Evolutionary conservation across 257 asterid genomes (phyloP).

Genomic region (Solanum medicagineum): DNA sequence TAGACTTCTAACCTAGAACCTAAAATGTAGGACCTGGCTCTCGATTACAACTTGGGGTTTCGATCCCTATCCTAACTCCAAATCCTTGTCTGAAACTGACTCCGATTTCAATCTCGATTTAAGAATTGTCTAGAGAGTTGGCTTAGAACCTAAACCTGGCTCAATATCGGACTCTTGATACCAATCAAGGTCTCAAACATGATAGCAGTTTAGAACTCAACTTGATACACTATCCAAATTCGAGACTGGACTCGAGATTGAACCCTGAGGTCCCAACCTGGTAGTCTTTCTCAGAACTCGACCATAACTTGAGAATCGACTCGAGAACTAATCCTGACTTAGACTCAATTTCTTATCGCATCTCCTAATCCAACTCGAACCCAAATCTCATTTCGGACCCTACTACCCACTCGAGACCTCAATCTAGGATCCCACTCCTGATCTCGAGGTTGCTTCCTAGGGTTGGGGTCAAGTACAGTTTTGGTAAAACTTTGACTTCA

Average conservation of each 20-base stretch:
- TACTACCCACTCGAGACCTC: too few relatives aligned
- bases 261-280: neutral
- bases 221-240: neutral
- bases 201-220: neutral
- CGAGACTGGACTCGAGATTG: accelerated
- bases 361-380: too few relatives aligned
- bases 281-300: neutral
- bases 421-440: neutral
- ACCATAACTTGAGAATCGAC: accelerated
- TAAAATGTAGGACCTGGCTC: too few relatives aligned
- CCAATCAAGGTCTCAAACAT: neutral
- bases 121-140: too few relatives aligned
- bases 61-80: neutral
- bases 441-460: neutral
- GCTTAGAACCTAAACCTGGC: neutral
- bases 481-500: neutral
- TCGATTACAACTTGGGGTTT: neutral
- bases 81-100: too few relatives aligned
- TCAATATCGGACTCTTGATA: neutral
- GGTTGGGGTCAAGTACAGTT: neutral
- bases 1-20: too few relatives aligned
- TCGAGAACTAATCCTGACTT: neutral
- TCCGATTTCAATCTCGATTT: too few relatives aligned
- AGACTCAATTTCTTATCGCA: neutral
- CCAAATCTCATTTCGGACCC: too few relatives aligned